These are phyloP conservation scores for Chlorociboria aeruginascens DNA, from an alignment of 495 filamentous ascomycete species.

Conservation along the genomic window DNA sequence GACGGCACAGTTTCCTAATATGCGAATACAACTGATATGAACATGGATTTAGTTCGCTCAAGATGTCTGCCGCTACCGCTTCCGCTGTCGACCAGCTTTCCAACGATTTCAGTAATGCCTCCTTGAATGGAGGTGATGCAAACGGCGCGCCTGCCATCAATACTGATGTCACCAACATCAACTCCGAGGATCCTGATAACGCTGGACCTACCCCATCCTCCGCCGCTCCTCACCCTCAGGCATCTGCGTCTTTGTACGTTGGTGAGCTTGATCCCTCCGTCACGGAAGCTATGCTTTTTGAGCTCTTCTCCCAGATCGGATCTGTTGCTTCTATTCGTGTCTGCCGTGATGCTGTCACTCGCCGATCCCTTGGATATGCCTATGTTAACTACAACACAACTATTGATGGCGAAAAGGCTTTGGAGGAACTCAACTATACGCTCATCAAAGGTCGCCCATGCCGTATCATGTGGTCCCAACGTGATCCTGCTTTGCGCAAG, in stretches of 20 bases:
- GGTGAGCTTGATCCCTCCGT: constrained; percentile 95
- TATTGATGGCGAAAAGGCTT: constrained; percentile 87
- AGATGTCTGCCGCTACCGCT: constrained; percentile 53
- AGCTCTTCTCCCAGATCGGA: constrained; percentile 99
- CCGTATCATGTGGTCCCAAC: constrained; percentile 99
- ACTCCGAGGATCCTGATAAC: constrained; percentile 40
- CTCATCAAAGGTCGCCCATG: constrained; percentile 97
- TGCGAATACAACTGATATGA: neutral
- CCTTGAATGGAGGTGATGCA: constrained; percentile 48
- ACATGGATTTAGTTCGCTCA: constrained; percentile 9
- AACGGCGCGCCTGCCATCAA: constrained; percentile 51
- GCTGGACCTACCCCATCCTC: constrained; percentile 61
- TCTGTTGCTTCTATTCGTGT: constrained; percentile 99
- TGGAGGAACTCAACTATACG: constrained; percentile 99
- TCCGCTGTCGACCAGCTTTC: constrained; percentile 62
- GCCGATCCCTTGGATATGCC: constrained; percentile 96
- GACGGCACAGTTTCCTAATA: neutral
- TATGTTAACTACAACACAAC: constrained; percentile 99
- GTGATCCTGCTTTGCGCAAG: constrained; percentile 97
- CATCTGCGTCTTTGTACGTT: constrained; percentile 96
- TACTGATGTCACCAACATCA: constrained; percentile 47
- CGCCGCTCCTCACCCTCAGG: constrained; percentile 57
- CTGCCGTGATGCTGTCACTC: constrained; percentile 97
- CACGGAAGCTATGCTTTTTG: constrained; percentile 99
- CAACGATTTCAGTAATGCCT: constrained; percentile 47